phyloP scores from a whole-genome alignment of 2,329 filamentous ascomycete genomes.

The Pestalotiopsis sp. region DNA sequence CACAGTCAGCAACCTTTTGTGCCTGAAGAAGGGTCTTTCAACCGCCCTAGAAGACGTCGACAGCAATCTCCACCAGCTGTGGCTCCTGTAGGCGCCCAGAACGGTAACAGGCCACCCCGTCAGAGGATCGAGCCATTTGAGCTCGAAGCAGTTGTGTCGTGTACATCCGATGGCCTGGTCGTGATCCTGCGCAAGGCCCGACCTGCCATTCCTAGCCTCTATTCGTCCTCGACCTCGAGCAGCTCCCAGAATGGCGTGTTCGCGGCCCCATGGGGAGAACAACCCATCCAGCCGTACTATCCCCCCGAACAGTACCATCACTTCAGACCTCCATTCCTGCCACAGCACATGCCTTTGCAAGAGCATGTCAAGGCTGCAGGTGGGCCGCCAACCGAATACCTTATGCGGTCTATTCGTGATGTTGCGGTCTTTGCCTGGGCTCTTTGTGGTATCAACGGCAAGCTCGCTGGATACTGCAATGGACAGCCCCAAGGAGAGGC shows the following conservation, averaged over 20 bases:
- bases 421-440: conserved; percentile 90
- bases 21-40: neutral
- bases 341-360: conserved; percentile 46
- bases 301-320: conserved; percentile 45
- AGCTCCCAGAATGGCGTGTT: conserved; percentile 68
- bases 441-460: conserved; percentile 78
- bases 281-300: conserved; percentile 59
- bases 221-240: conserved; percentile 49
- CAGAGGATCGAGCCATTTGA: conserved; percentile 57
- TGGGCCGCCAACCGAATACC: conserved; percentile 60
- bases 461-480: conserved; percentile 64
- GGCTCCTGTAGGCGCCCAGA: neutral
- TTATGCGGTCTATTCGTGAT: conserved; percentile 82
- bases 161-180: conserved; percentile 84
- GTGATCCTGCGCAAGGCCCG: conserved; percentile 78
- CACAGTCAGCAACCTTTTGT: neutral
- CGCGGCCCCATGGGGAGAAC: conserved; percentile 76
- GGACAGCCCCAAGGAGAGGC: conserved; percentile 67
- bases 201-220: conserved; percentile 65
- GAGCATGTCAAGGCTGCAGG: conserved; percentile 48
- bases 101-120: conserved; percentile 23
- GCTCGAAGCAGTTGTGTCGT: conserved; percentile 88
- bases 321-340: conserved; percentile 45
- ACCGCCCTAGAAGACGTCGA: neutral
- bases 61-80: conserved; percentile 10